Conservation (phyloP, 2,329 filamentous ascomycete genomes). For the Verticillium dahliae region DNA sequence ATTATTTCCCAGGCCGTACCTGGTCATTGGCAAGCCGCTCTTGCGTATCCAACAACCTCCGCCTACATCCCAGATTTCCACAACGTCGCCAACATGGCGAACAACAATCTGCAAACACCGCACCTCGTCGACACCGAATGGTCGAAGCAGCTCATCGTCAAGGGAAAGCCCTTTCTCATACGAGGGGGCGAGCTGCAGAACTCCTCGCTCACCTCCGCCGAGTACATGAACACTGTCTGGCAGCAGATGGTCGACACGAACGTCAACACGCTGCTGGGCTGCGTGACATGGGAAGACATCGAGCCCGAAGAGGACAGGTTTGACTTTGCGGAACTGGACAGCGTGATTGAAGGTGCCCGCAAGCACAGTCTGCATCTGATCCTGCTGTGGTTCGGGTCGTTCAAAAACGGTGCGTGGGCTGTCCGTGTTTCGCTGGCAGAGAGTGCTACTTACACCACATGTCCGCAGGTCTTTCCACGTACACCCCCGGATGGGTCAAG, state of each 20-base stretch:
- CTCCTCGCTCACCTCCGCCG: constrained; percentile 19
- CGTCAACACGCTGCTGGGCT: constrained; percentile 24
- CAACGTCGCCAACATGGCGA: background rate
- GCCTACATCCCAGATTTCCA: background rate
- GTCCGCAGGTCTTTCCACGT: constrained; percentile 17
- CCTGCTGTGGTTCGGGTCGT: constrained; percentile 22
- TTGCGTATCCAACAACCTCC: too few species aligned
- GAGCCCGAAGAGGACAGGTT: constrained; percentile 22
- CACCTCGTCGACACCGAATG: constrained; percentile 1
- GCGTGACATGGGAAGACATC: constrained; percentile 23
- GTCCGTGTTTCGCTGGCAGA: background rate
- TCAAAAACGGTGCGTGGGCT: constrained; percentile 18
- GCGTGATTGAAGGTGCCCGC: constrained; percentile 17
- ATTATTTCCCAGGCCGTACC: background rate
- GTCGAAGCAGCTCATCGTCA: constrained; percentile 22
- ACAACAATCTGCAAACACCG: background rate
- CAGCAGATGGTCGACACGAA: constrained; percentile 16
- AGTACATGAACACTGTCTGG: constrained; percentile 21
- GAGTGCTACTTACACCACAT: background rate
- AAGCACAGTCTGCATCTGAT: constrained; percentile 17
- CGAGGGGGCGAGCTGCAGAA: constrained; percentile 23
- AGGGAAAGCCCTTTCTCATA: constrained; percentile 23
- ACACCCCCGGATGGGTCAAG: constrained; percentile 19
- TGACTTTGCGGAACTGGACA: constrained; percentile 19
- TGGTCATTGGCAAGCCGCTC: background rate